These are phyloP conservation scores for Geosmithia putterillii DNA, from an alignment of 2,329 filamentous ascomycete species.

Conservation along the genomic window DNA sequence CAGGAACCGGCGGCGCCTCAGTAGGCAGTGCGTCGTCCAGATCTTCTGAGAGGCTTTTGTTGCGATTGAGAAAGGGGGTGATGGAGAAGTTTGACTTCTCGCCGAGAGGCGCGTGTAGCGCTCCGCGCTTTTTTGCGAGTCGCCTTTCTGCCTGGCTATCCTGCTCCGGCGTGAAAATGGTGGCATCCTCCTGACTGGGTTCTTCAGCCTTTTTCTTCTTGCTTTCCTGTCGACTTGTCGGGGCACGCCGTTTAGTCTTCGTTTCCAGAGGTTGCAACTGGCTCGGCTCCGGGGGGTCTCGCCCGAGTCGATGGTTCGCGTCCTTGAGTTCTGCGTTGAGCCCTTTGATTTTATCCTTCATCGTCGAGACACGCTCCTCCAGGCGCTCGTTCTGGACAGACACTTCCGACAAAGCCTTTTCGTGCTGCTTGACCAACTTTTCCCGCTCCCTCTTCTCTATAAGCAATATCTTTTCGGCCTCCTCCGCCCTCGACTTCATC, in stretches of 20 bases:
- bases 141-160: conserved; percentile 26
- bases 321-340: conserved; percentile 65
- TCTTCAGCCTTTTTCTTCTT: conserved; percentile 35
- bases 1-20: not conserved
- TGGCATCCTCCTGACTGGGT: conserved; percentile 28
- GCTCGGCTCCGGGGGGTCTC: conserved; percentile 21
- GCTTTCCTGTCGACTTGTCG: conserved; percentile 17
- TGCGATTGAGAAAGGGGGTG: conserved; percentile 81
- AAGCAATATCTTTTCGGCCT: conserved; percentile 21
- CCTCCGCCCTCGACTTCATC: conserved; percentile 20
- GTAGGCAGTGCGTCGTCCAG: not conserved
- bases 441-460: conserved; percentile 32
- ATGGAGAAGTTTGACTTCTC: conserved; percentile 92
- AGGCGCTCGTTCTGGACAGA: conserved; percentile 51
- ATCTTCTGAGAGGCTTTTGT: conserved; percentile 32
- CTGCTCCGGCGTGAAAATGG: conserved; percentile 33
- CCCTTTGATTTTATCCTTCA: conserved; percentile 56
- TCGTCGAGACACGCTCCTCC: conserved; percentile 57
- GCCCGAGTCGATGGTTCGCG: conserved; percentile 25
- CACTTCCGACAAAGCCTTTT: conserved; percentile 46
- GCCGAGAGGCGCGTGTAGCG: conserved; percentile 43
- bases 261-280: conserved; percentile 12
- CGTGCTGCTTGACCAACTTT: conserved; percentile 29
- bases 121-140: conserved; percentile 41
- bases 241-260: conserved; percentile 23